Evolutionary conservation across 805 yeast species (phyloP).

Genomic region (Wickerhamiella sorbophila): DNA sequence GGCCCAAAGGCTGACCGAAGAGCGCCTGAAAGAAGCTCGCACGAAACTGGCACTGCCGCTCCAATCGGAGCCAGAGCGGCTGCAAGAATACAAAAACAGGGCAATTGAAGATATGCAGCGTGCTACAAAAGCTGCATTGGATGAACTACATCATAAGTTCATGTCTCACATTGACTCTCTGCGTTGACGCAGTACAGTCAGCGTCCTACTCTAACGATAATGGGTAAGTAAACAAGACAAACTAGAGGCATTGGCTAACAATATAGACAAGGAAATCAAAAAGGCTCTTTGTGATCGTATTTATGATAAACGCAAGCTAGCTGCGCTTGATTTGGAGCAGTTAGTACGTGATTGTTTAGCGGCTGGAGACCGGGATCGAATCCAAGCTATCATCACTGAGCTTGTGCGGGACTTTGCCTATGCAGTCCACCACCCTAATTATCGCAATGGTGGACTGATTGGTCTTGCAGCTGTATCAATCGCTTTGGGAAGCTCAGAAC

Average conservation of each 20-base stretch:
- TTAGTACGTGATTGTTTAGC: conserved; percentile 56
- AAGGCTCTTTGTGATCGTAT: conserved; percentile 60
- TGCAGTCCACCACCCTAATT: conserved; percentile 71
- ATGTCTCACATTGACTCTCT: too few relatives aligned
- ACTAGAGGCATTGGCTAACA: not conserved
- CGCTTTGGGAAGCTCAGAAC: conserved; percentile 72
- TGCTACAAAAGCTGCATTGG: too few relatives aligned
- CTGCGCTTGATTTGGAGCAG: conserved; percentile 54
- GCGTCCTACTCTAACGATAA: not conserved
- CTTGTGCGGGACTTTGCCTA: conserved; percentile 64
- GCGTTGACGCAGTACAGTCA: too few relatives aligned
- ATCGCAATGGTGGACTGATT: conserved; percentile 89
- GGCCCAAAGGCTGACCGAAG: too few relatives aligned
- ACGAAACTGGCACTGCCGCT: too few relatives aligned
- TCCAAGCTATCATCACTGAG: conserved; percentile 52
- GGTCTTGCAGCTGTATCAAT: conserved; percentile 94
- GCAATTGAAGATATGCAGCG: too few relatives aligned
- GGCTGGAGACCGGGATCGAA: conserved; percentile 44
- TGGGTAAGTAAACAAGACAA: not conserved
- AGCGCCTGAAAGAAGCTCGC: too few relatives aligned
- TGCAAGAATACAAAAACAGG: too few relatives aligned
- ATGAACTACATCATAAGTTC: too few relatives aligned
- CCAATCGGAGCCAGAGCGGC: too few relatives aligned
- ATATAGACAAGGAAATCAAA: conserved; percentile 45
- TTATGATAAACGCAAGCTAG: conserved; percentile 63